Evolutionary conservation across 2,329 filamentous ascomycete genomes (phyloP), one percentile per base, ranked within the genome.

Genomic region (Paramyrothecium sp.): DNA sequence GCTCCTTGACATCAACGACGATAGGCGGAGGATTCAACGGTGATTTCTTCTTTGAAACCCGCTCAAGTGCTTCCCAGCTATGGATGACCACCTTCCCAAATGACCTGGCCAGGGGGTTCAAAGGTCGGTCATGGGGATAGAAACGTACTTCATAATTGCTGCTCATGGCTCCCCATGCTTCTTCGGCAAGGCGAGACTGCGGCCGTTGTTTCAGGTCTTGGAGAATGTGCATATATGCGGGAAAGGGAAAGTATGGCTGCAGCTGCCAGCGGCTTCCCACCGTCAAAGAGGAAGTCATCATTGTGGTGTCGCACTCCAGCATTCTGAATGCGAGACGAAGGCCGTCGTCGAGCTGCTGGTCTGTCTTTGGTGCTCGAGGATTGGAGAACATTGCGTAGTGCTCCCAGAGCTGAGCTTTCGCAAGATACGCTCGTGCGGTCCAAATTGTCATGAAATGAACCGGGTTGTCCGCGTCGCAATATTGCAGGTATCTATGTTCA

Each of bases 341-440:
- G 2, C 70, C 71, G 0, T 58, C 54, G 48, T 75, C 67, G 10
- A 67, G 68, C 20, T 67, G 59, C 1, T 55, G 53, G 0, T 74
- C 71, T 0, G 69, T 70, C 23, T 69, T 67, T 0, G 61, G 56
- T 3, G 49, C 50, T 0, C 63, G 53, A 0, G 66, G 56, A 2
- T 60, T 62, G 0, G 67, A 59, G 23, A 65, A 62, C 49, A 22
- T 69, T 0, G 73, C 71, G 56, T 81, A 78, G 56, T 81, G 70
- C 52, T 84, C 78, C 53, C 86, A 56, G 0, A 89, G 75, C 1
- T 73, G 77, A 50, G 59, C 69, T 63, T 78, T 84, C 0, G 83
- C 78, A 3, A 88, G 56, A 5, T 74, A 70, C 0, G 62, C 69
- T 12, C 82, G 61, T 1, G 71, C 64, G 0, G 63, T 71, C 72